Conservation (phyloP, 192 early-diverging fungal genomes). For the Diversispora epigaea region DNA sequence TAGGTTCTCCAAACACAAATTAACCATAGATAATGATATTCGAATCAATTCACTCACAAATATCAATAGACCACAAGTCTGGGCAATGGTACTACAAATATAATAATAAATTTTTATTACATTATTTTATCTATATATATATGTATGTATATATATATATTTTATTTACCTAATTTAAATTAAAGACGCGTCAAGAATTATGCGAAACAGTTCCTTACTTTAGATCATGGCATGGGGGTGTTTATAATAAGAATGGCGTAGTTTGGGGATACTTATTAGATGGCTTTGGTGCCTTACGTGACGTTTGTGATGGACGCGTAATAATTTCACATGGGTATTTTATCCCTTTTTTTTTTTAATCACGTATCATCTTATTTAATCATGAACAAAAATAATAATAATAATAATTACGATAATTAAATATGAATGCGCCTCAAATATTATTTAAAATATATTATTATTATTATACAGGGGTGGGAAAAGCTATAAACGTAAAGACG, state of each 20-base stretch:
- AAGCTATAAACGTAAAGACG: not conserved
- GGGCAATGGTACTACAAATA: not conserved
- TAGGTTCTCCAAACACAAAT: not conserved
- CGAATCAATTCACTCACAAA: not conserved
- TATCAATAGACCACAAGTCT: not conserved
- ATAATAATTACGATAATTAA: not conserved
- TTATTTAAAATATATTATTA: not conserved
- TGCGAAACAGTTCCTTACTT: not conserved
- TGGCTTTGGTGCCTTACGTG: not conserved
- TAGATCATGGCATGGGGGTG: not conserved
- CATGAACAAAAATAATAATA: not conserved
- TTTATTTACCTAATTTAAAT: not conserved
- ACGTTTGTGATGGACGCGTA: not conserved
- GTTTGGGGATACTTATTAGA: not conserved
- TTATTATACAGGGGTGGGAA: not conserved
- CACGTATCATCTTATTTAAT: not conserved
- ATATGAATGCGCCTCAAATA: not conserved
- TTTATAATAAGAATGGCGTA: not conserved
- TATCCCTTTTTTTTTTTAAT: not conserved
- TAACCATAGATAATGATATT: not conserved
- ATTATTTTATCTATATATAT: not conserved
- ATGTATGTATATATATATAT: not conserved
- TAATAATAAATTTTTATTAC: not conserved
- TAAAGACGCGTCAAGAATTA: constrained; percentile 7
- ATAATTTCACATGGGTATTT: constrained; percentile 8